Percentiles rank a stretch among this genome's conserved stretches.
These are phyloP conservation scores for Mucor sp. DNA, from an alignment of 371 early-diverging fungal species.

Conservation along the genomic window DNA sequence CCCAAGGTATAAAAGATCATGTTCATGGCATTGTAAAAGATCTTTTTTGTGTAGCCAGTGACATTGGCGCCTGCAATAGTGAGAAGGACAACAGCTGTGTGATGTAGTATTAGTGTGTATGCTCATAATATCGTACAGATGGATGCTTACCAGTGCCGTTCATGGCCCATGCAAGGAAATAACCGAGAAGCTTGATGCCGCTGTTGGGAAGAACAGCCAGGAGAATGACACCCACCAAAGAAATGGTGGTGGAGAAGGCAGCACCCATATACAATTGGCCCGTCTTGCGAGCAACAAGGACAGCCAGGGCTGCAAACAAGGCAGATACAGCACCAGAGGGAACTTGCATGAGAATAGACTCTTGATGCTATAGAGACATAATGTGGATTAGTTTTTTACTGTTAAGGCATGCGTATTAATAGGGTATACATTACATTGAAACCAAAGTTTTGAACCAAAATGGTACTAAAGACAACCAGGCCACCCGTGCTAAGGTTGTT, in stretches of 20 bases:
- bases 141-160: slow-evolving; percentile 9
- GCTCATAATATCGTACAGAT: not conserved
- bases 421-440: slow-evolving; percentile 29
- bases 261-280: slow-evolving; percentile 21
- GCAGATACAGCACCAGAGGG: slow-evolving; percentile 27
- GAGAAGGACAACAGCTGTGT: slow-evolving; percentile 23
- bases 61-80: slow-evolving; percentile 35
- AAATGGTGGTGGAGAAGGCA: slow-evolving; percentile 16
- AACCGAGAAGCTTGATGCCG: slow-evolving; percentile 32
- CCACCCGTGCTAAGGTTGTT: slow-evolving; percentile 38
- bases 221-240: slow-evolving; percentile 31
- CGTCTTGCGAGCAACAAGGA: slow-evolving; percentile 21
- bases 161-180: slow-evolving; percentile 30
- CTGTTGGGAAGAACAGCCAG: slow-evolving; percentile 25
- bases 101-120: not conserved
- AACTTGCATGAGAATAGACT: slow-evolving; percentile 38
- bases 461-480: slow-evolving; percentile 33
- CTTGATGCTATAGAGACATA: slow-evolving; percentile 4
- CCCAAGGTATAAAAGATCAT: slow-evolving; percentile 34
- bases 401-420: not conserved
- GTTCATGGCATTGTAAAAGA: slow-evolving; percentile 34
- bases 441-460: slow-evolving; percentile 30
- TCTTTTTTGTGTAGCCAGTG: slow-evolving; percentile 44
- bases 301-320: slow-evolving; percentile 13
- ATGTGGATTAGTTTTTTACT: not conserved